Base-by-base conservation (phyloP, 768 basidiomycete species). In the Lactifluus rugatus region DNA sequence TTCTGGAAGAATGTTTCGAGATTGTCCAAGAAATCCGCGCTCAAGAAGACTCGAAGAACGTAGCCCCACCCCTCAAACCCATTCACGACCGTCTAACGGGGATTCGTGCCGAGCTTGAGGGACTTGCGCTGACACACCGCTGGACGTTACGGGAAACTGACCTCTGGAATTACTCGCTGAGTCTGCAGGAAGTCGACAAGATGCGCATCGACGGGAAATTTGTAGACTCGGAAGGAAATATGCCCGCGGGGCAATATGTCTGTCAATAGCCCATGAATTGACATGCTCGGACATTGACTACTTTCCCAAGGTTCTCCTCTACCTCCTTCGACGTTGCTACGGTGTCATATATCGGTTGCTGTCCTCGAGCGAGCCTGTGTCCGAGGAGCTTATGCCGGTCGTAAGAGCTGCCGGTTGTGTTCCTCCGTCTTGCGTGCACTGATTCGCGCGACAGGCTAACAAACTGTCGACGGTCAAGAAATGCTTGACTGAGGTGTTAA, bases 191-290 rank as follows among this genome's bases (percentile, higher is more conserved):
- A 71, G 94, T 99, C 41, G 96, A 99, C 72, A 86, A 88, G 72
- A 93, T 98, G 93, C 76, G 96, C 23, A 82, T 97, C 6, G 93
- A 98, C 62, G 96, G 96, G 56, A 95, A 96, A 72, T 99, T 98
- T 68, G 85, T 95, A 6, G 94, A 98, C 67, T 78, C 87, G 0
- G 93, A 98, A 41, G 96, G 94, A 2, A 87, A 92, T 68, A 79
- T 87, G 52, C 93, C 95, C 2, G 76, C 86, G 54, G 95, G 96
- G 10, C 96, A 99, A 86, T 96, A 91, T 70, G 96, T 94, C 63
- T 64, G 89, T 73, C 17, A 17, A 52, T 44, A 41, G 17, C 26
- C 47, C 11, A 23, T 48, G 9, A 8, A 44, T 48, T 14, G 44
- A 56, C 36, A 21, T 39, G 23, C 34, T 16, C 13, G 31, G 21